phyloP scores from a whole-genome alignment of 805 yeast genomes.

The Pichia rugopelliculosa region DNA sequence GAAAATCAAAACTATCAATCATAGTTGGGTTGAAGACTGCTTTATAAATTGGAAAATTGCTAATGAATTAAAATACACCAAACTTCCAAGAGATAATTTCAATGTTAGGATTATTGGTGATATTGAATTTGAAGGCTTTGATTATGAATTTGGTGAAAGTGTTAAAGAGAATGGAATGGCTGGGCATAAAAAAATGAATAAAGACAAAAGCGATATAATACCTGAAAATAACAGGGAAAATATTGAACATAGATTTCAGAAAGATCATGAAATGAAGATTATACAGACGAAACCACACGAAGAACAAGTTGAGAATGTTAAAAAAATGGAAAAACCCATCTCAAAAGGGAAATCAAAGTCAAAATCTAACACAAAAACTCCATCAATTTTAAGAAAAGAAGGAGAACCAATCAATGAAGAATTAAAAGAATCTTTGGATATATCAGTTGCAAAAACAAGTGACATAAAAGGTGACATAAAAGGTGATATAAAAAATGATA shows the following conservation, averaged over 20 bases:
- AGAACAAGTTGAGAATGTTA: no score
- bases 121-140: constrained; percentile 1
- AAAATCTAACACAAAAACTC: no score
- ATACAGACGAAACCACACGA: no score
- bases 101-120: constrained; percentile 44
- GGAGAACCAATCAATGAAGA: background rate
- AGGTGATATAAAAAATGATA: no score
- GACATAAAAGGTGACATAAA: background rate
- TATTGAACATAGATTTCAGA: background rate
- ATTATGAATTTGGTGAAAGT: background rate
- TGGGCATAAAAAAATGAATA: background rate
- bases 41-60: constrained; percentile 53
- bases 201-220: no score
- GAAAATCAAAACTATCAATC: constrained; percentile 63
- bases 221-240: background rate
- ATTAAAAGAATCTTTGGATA: no score
- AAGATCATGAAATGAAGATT: background rate
- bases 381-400: no score
- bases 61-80: constrained; percentile 41
- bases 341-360: no score
- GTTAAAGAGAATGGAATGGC: background rate
- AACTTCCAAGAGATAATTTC: constrained; percentile 30
- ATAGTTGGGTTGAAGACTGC: constrained; percentile 83
- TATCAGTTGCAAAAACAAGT: background rate
- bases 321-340: no score